phyloP scores from a whole-genome alignment of 805 yeast genomes.

The Starmerella floris region DNA sequence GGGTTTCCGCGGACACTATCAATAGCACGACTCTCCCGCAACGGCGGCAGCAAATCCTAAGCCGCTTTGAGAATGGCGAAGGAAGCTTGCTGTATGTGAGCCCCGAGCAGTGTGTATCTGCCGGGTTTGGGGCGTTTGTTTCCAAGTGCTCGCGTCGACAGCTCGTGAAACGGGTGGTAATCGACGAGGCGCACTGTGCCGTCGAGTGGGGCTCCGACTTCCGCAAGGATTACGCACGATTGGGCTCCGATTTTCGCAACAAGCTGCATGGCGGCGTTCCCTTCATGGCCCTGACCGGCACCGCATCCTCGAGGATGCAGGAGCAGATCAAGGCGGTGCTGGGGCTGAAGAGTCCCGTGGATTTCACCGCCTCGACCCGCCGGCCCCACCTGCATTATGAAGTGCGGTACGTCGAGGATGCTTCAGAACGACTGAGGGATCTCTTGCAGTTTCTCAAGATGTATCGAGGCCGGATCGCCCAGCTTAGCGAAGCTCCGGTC shows the following conservation, averaged over 20 bases:
- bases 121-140: slow-evolving; percentile 51
- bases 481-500: neutral
- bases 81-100: slow-evolving; percentile 65
- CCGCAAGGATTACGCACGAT: slow-evolving; percentile 80
- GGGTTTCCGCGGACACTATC: slow-evolving; percentile 71
- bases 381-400: slow-evolving; percentile 74
- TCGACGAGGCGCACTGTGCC: slow-evolving; percentile 97
- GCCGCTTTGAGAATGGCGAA: slow-evolving; percentile 50
- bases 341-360: slow-evolving; percentile 41
- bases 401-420: slow-evolving; percentile 45
- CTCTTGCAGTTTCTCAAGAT: slow-evolving; percentile 17
- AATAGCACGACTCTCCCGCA: slow-evolving; percentile 58
- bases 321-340: slow-evolving; percentile 52
- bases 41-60: slow-evolving; percentile 44
- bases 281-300: slow-evolving; percentile 90
- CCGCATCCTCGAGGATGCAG: slow-evolving; percentile 48
- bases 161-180: slow-evolving; percentile 67
- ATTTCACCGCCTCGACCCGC: slow-evolving; percentile 75
- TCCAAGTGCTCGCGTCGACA: slow-evolving; percentile 36
- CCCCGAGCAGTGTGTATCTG: slow-evolving; percentile 54
- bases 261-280: slow-evolving; percentile 58
- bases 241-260: slow-evolving; percentile 48
- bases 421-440: slow-evolving; percentile 17
- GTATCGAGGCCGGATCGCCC: slow-evolving; percentile 16
- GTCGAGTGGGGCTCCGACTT: slow-evolving; percentile 98